Conservation (phyloP, 257 asterid genomes). For the Ballota nigra region DNA sequence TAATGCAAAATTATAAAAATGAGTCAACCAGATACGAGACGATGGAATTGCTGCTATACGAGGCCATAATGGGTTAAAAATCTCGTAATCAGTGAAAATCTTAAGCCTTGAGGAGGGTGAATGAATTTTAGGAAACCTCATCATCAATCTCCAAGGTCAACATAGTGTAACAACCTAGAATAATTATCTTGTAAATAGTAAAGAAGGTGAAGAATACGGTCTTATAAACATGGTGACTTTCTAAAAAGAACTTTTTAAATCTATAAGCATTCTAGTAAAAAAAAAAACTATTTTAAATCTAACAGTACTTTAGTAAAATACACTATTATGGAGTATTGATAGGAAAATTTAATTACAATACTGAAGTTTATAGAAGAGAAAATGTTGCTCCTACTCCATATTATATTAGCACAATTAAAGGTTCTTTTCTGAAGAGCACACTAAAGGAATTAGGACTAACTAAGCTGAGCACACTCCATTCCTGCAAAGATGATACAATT, state of each 20-base stretch:
- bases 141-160: not conserved
- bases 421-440: too few relatives aligned
- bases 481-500: not conserved
- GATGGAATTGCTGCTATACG: not conserved
- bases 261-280: not conserved
- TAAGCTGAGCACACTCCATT: too few relatives aligned
- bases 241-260: not conserved
- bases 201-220: not conserved
- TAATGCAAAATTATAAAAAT: not conserved
- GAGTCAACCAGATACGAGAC: not conserved
- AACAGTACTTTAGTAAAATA: not conserved
- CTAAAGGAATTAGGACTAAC: too few relatives aligned
- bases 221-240: not conserved
- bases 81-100: not conserved
- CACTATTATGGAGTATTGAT: not conserved
- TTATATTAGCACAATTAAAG: not conserved
- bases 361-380: not conserved
- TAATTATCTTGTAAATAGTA: not conserved
- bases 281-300: not conserved
- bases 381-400: not conserved
- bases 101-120: not conserved
- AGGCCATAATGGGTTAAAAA: not conserved
- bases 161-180: not conserved
- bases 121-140: not conserved
- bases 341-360: not conserved